Evolutionary conservation across 2,329 filamentous ascomycete genomes (phyloP).

Genomic region (Sporothrix protearum): DNA sequence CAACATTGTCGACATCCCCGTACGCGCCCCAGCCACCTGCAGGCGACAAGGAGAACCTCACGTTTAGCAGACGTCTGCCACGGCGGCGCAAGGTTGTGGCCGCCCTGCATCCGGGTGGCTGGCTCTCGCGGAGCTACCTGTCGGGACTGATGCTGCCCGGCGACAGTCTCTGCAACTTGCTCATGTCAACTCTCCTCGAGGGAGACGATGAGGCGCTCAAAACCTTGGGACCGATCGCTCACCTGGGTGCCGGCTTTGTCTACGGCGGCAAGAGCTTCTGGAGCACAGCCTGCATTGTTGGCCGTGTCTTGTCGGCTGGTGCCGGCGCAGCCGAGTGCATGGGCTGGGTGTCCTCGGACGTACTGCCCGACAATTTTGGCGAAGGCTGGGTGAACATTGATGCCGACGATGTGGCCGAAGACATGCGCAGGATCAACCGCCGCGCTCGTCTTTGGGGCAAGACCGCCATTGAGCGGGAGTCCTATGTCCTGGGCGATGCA

Average conservation of each 20-base stretch:
- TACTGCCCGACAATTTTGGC: constrained; percentile 49
- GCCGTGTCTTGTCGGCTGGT: constrained; percentile 60
- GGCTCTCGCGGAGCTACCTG: constrained; percentile 65
- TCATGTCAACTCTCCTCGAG: constrained; percentile 64
- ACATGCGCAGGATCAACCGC: constrained; percentile 24
- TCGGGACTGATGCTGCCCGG: constrained; percentile 64
- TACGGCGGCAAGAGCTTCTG: constrained; percentile 64
- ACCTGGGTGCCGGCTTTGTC: constrained; percentile 62
- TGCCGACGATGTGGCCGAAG: constrained; percentile 48
- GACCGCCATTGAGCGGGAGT: constrained; percentile 55
- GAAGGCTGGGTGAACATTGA: constrained; percentile 60
- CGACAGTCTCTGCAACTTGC: constrained; percentile 58
- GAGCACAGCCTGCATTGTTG: constrained; percentile 64
- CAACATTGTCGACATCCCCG: constrained; percentile 24
- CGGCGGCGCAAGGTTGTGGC: constrained; percentile 55
- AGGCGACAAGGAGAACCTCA: constrained; percentile 24
- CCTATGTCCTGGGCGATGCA: constrained; percentile 56
- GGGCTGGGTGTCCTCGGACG: constrained; percentile 64
- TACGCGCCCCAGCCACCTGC: constrained; percentile 9
- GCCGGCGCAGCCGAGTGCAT: constrained; percentile 62
- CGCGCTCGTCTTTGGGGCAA: constrained; percentile 59
- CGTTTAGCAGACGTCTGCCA: constrained; percentile 37
- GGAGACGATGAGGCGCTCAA: constrained; percentile 58
- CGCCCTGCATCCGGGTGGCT: constrained; percentile 57
- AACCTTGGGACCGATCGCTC: constrained; percentile 58